Base-by-base conservation (phyloP, 1,284 basidiomycete genomes). In the Trametes pubescens region DNA sequence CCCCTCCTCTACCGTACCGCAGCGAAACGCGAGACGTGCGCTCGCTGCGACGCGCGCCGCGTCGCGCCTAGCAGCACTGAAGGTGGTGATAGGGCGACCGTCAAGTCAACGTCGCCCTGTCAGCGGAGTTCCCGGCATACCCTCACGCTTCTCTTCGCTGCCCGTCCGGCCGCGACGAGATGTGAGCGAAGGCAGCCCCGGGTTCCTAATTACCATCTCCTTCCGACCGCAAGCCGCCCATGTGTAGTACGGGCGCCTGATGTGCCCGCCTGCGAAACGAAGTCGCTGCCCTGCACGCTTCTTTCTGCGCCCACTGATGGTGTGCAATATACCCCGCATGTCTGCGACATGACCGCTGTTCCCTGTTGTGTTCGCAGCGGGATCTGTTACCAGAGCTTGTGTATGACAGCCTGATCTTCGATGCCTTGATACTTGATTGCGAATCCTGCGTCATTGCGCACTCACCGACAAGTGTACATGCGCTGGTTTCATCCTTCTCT, bases 351-450 rank as follows among this genome's bases (percentile, higher is more conserved):
- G 26, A 13, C 21, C 55, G 54, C 51, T 51, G 64, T 60, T 61
- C 51, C 24, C 29, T 57, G 47, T 8, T 40, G 2, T 29, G 59
- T 60, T 54, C 59, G 59, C 59, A 60, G 59, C 34, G 3, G 26
- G 58, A 22, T 35, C 24, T 32, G 51, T 48, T 60, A 4, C 43
- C 24, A 38, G 51, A 54, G 16, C 34, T 32, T 40, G 8, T 35
- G 21, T 9, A 21, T 47, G 55, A 43, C 58, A 29, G 29, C 35
- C 6, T 13, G 61, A 62, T 65, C 54, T 57, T 46, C 55, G 59
- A 37, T 51, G 64, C 53, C 53, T 51, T 64, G 62, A 66, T 66
- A 37, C 32, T 47, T 64, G 66, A 68, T 68, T 59, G 67, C 51
- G 59, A 62, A 68, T 68, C 67, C 56, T 32, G 37, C 35, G 49